Percentiles rank a stretch among this genome's conserved stretches.
Conservation (phyloP, 768 basidiomycete species). For the Trametes coccinea region DNA sequence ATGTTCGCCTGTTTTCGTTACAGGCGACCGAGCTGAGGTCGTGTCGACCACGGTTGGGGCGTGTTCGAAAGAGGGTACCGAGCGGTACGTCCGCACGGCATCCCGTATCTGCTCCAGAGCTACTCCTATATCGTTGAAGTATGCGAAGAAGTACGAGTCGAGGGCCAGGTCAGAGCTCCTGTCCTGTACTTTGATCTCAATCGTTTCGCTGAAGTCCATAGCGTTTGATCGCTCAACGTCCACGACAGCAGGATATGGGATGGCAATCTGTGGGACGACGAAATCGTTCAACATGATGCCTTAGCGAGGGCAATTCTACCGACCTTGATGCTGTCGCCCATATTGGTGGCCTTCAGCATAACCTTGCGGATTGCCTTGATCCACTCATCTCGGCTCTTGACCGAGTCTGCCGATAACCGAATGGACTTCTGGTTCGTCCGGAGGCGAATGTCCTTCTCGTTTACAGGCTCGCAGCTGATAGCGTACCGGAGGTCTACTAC, state of each 20-base stretch:
- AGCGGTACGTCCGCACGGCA: slow-evolving; percentile 61
- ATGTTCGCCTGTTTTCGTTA: slow-evolving; percentile 37
- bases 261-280: slow-evolving; percentile 64
- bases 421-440: slow-evolving; percentile 81
- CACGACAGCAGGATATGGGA: slow-evolving; percentile 86
- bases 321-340: slow-evolving; percentile 94
- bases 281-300: too few species aligned
- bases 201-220: slow-evolving; percentile 95
- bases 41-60: slow-evolving; percentile 30
- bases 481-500: slow-evolving; percentile 95
- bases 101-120: slow-evolving; percentile 83
- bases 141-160: slow-evolving; percentile 94
- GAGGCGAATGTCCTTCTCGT: slow-evolving; percentile 79
- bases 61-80: slow-evolving; percentile 16
- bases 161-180: slow-evolving; percentile 73
- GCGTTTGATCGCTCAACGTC: slow-evolving; percentile 87
- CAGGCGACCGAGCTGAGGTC: slow-evolving; percentile 27
- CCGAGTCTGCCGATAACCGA: slow-evolving; percentile 71
- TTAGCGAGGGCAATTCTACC: not conserved
- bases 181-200: slow-evolving; percentile 91
- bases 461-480: slow-evolving; percentile 78
- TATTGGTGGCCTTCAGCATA: slow-evolving; percentile 95
- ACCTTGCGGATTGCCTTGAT: slow-evolving; percentile 92
- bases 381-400: slow-evolving; percentile 90
- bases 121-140: slow-evolving; percentile 78